Percentiles rank a stretch among this genome's conserved stretches.
Conservation (phyloP, 371 early-diverging fungal genomes). For the Zychaea mexicana region DNA sequence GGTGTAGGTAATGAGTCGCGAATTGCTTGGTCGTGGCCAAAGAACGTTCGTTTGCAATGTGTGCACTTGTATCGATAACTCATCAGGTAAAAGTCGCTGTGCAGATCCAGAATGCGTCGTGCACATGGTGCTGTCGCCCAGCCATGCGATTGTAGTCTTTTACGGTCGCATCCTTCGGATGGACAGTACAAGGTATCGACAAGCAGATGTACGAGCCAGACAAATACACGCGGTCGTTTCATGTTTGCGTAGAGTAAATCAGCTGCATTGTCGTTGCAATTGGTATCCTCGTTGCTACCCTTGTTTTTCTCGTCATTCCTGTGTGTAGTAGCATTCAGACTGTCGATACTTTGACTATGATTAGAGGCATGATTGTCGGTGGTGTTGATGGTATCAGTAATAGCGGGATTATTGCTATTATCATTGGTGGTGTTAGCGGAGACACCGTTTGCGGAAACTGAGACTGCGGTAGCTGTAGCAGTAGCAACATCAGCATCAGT, state of each 20-base stretch:
- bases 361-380: not conserved
- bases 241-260: not conserved
- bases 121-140: constrained; percentile 8
- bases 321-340: not conserved
- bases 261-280: not conserved
- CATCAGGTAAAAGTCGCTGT: constrained; percentile 5
- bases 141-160: constrained; percentile 7
- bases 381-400: not conserved
- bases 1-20: not conserved
- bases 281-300: not conserved
- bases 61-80: constrained; percentile 4
- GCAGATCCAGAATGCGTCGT: not conserved
- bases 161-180: not conserved
- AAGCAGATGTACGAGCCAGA: constrained; percentile 2
- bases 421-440: no score
- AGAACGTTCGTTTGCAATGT: not conserved
- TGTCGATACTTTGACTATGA: no score
- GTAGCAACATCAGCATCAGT: no score
- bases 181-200: not conserved
- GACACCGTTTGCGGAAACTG: no score
- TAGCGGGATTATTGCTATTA: no score
- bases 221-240: constrained; percentile 2
- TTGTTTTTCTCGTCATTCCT: not conserved
- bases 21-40: constrained; percentile 2
- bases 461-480: no score